Evolutionary conservation across 371 early-diverging fungal species (phyloP), one percentile per base, ranked within the genome.

Genomic region (Mortierella sp.): DNA sequence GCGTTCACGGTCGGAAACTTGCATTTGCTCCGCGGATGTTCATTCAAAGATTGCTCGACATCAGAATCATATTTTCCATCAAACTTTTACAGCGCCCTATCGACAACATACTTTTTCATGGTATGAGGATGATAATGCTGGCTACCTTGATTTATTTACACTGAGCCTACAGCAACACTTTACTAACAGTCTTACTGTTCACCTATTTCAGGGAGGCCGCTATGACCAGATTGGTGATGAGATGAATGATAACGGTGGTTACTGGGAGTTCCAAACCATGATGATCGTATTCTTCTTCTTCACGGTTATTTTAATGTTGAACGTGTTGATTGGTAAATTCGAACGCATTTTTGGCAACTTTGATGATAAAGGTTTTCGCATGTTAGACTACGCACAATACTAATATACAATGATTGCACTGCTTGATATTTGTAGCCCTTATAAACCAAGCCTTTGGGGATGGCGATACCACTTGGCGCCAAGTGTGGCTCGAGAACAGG

Each of bases 261-360:
- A 50, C 17, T 21, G 28, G 1, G 48, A 47, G 23, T 64, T 64
- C 51, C 64, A 64, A 6, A 23, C 32, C 3, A 41, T 63, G 56
- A 63, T 56, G 64, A 56, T 64, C 12, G 5, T 49, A 17, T 64
- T 48, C 50, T 56, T 64, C 26, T 64, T 64, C 50, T 64, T 64
- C 32, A 64, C 64, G 0, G 64, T 64, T 24, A 55, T 64, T 21
- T 42, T 64, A n/a, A 64, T 64, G 64, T 30, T 64, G 27, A 64
- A 64, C n/a, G 64, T 64, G 5, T 48, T 64, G 30, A 64, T 64
- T 23, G 64, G 61, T 61, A 61, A 46, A 46, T 31, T 7, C 34
- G n/a, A 19, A 51, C 1, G 6, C 24, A 19, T 21, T n/a, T n/a
- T n/a, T n/a, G n/a, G n/a, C n/a, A 52, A 11, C 11, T 37, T 17